Evolutionary conservation across 2,329 filamentous ascomycete genomes (phyloP).

Genomic region (Penicillium fuscoglaucum): DNA sequence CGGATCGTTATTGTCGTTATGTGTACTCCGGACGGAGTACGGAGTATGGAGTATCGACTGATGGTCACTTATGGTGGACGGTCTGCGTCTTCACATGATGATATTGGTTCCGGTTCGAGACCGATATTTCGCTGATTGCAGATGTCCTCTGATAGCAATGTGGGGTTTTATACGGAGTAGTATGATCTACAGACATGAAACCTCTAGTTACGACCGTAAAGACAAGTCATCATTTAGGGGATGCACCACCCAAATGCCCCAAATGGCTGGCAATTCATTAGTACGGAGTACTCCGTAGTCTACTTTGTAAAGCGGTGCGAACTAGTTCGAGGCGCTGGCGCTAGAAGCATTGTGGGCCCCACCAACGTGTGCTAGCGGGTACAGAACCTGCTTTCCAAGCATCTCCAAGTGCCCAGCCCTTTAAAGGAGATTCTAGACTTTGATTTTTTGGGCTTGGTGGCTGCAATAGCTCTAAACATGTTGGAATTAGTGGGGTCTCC

Average conservation of each 20-base stretch:
- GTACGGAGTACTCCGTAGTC: too few relatives aligned
- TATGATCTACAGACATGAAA: background rate
- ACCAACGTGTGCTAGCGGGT: conserved; percentile 2
- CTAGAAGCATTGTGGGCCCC: conserved; percentile 8
- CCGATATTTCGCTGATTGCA: background rate
- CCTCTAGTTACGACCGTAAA: background rate
- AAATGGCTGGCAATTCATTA: too few relatives aligned
- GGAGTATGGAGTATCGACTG: background rate
- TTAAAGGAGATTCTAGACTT: conserved; percentile 11
- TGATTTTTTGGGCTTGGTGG: conserved; percentile 5
- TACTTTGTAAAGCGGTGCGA: background rate
- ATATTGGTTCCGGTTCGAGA: background rate
- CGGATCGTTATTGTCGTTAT: background rate
- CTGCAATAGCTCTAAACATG: conserved; percentile 5
- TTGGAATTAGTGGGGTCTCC: conserved; percentile 5
- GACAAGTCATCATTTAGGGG: background rate
- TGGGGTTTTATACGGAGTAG: background rate
- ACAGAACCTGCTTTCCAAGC: conserved; percentile 6
- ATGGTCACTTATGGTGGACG: background rate
- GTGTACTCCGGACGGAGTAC: background rate
- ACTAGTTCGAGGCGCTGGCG: conserved; percentile 12
- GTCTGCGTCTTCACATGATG: background rate
- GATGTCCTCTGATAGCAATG: background rate
- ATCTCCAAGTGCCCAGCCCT: conserved; percentile 7
- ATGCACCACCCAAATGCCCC: background rate